Evolutionary conservation across 169 alveolate genomes (phyloP).

Genomic region (Cryptosporidium muris): DNA sequence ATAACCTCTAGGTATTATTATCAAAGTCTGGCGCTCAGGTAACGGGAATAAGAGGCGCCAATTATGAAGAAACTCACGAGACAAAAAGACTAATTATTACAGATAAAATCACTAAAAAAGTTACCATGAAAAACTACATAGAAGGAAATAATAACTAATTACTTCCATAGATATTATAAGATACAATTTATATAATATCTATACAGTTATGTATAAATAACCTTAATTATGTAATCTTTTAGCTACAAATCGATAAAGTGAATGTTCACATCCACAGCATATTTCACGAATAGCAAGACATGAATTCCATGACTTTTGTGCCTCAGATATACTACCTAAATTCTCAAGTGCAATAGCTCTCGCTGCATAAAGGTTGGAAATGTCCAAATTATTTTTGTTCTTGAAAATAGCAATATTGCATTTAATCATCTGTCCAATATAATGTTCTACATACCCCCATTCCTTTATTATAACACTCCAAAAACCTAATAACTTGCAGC

Average conservation of each 20-base stretch:
- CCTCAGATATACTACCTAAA: constrained; percentile 13
- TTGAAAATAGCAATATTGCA: constrained; percentile 1
- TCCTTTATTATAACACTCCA: constrained; percentile 29
- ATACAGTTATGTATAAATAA: background rate
- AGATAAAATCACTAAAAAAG: background rate
- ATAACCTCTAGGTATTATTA: no score
- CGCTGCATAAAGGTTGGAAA: constrained; percentile 43
- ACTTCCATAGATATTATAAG: background rate
- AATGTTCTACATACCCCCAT: constrained; percentile 24
- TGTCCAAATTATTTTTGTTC: constrained; percentile 13
- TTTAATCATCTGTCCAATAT: constrained; percentile 33
- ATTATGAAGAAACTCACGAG: background rate
- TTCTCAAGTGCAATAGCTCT: constrained; percentile 39
- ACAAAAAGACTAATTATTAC: background rate
- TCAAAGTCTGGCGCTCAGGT: no score
- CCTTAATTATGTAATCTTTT: background rate
- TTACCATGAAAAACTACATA: background rate
- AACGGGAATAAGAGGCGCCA: no score
- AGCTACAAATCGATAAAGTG: background rate
- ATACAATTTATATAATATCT: no score
- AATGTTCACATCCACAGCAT: constrained; percentile 4
- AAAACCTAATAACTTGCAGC: constrained; percentile 50
- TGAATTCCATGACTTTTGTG: constrained; percentile 11
- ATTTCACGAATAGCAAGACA: constrained; percentile 13
- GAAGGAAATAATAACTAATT: background rate